phyloP scores from a whole-genome alignment of 176 grass and related monocot species.

The Cenchrus purpureus region DNA sequence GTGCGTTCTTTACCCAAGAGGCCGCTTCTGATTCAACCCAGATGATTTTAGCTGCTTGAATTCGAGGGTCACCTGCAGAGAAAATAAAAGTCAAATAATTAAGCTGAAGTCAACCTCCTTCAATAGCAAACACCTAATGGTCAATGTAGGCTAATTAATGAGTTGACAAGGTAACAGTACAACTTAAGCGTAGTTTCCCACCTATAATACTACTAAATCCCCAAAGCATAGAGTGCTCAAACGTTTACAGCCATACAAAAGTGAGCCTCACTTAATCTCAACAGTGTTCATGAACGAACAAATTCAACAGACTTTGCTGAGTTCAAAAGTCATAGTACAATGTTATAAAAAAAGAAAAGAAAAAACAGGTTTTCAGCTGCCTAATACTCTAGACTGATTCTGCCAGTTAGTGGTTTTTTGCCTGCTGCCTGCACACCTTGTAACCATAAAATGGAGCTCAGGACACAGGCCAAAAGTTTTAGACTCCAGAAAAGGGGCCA shows the following conservation, averaged over 20 bases:
- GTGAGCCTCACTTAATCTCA: too few relatives aligned
- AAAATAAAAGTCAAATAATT: constrained; percentile 28
- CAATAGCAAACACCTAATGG: background rate
- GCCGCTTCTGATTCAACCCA: constrained; percentile 80
- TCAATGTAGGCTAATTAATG: background rate
- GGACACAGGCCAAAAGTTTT: constrained; percentile 4
- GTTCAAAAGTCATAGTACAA: too few relatives aligned
- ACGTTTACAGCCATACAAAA: background rate
- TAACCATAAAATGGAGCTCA: constrained; percentile 17
- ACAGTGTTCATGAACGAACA: too few relatives aligned
- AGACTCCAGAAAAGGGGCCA: constrained; percentile 1
- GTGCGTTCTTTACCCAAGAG: constrained; percentile 68
- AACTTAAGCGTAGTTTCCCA: background rate
- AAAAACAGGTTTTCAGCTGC: background rate
- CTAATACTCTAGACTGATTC: background rate
- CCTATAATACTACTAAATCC: background rate
- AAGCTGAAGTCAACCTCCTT: constrained; percentile 14
- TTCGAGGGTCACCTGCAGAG: constrained; percentile 77
- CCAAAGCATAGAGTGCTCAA: background rate
- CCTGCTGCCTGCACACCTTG: constrained; percentile 6
- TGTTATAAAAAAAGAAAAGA: too few relatives aligned
- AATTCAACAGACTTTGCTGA: constrained; percentile 1
- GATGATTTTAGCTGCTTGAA: constrained; percentile 76
- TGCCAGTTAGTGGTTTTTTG: constrained; percentile 10
- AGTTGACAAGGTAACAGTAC: background rate